These are phyloP conservation scores for Fraxinus baroniana DNA, from an alignment of 305 asterid genomes.

Conservation along the genomic window DNA sequence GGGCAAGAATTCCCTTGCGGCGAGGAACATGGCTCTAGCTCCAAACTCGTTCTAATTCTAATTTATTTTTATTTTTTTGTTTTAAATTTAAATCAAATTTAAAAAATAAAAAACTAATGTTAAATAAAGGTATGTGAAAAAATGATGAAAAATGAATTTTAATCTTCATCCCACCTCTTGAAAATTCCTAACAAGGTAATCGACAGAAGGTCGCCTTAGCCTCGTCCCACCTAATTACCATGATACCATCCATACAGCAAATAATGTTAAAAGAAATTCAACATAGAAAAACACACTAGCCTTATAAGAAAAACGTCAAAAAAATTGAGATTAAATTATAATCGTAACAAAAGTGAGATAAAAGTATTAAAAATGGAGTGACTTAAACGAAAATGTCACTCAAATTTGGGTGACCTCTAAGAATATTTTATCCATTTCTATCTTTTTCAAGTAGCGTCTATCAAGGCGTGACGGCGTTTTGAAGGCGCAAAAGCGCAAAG, in stretches of 20 bases:
- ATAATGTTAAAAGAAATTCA: background rate
- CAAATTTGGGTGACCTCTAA: background rate
- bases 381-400: background rate
- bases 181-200: too few relatives aligned
- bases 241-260: background rate
- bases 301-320: background rate
- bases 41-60: background rate
- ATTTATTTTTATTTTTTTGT: too few relatives aligned
- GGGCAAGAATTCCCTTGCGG: background rate
- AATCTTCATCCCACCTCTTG: background rate
- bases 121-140: too few relatives aligned
- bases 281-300: background rate
- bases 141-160: background rate
- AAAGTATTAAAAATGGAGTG: background rate
- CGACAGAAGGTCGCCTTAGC: background rate
- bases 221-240: background rate
- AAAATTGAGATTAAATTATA: background rate
- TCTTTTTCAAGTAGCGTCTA: background rate
- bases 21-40: background rate
- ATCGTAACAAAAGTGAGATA: background rate
- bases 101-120: too few relatives aligned
- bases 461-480: constrained; percentile 10
- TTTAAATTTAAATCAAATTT: too few relatives aligned
- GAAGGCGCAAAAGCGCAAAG: background rate
- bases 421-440: background rate